Percentiles rank a stretch among this genome's conserved stretches.
phyloP scores from a whole-genome alignment of 371 early-diverging fungal genomes.

The Catenaria anguillulae region DNA sequence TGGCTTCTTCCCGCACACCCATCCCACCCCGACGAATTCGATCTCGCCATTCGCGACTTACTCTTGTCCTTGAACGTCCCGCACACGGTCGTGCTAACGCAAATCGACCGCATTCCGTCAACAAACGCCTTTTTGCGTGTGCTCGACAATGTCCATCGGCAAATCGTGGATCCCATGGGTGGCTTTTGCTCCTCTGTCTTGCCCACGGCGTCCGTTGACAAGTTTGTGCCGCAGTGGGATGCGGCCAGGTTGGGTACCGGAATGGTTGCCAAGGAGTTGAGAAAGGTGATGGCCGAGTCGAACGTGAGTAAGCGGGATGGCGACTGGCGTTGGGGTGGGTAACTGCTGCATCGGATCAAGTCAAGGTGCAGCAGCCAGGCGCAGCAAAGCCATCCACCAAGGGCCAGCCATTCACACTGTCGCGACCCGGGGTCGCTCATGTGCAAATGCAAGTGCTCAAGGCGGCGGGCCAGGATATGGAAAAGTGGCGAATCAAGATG shows the following conservation, averaged over 20 bases:
- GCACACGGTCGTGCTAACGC: neutral
- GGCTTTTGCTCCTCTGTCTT: neutral
- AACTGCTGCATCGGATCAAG: no score
- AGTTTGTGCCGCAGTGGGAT: neutral
- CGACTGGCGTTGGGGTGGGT: no score
- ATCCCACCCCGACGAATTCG: neutral
- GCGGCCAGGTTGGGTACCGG: neutral
- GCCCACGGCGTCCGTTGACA: neutral
- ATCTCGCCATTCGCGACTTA: constrained; percentile 1
- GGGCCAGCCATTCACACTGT: no score
- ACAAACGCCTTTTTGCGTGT: neutral
- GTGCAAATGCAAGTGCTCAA: no score
- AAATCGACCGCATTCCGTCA: constrained; percentile 1
- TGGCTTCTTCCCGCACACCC: neutral
- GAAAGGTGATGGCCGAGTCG: no score
- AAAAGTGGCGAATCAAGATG: no score
- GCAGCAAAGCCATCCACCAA: no score
- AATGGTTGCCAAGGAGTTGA: no score
- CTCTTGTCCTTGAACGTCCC: neutral
- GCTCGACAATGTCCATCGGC: neutral
- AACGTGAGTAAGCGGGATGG: no score
- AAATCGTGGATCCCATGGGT: neutral
- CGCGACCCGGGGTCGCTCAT: no score
- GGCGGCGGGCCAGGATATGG: no score
- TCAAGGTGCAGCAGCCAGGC: no score